phyloP scores from a whole-genome alignment of 2,329 filamentous ascomycete genomes.

The Knufia petricola region DNA sequence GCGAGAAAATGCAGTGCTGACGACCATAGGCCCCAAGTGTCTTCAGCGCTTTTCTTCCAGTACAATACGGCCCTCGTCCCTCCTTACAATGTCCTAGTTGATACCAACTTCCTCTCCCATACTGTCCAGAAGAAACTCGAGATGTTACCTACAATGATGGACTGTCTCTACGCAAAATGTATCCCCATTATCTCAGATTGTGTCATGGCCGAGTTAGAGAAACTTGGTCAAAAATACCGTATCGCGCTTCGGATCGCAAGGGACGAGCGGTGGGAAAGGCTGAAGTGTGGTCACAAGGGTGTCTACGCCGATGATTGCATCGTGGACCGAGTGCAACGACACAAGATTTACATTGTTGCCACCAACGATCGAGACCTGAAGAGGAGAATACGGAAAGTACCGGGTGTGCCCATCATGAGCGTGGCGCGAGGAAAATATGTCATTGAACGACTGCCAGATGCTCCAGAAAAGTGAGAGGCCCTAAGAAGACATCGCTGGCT shows the following conservation, averaged over 20 bases:
- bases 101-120: conserved; percentile 86
- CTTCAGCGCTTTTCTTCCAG: conserved; percentile 76
- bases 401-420: conserved; percentile 60
- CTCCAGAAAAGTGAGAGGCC: conserved; percentile 52
- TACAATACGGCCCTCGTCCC: conserved; percentile 80
- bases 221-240: conserved; percentile 78
- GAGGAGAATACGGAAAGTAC: conserved; percentile 72
- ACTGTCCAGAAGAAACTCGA: conserved; percentile 87
- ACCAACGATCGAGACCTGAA: conserved; percentile 66
- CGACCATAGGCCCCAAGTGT: conserved; percentile 56
- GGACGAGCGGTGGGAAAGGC: conserved; percentile 77
- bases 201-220: conserved; percentile 77
- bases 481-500: too few species aligned
- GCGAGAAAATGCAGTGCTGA: conserved; percentile 4
- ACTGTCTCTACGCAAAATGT: conserved; percentile 84
- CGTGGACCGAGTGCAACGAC: conserved; percentile 61
- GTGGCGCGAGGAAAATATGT: conserved; percentile 86
- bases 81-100: conserved; percentile 70
- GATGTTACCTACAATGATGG: conserved; percentile 81
- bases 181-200: conserved; percentile 79
- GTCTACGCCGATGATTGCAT: conserved; percentile 81
- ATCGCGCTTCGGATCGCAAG: conserved; percentile 77
- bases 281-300: conserved; percentile 85
- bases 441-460: conserved; percentile 82
- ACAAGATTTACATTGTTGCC: conserved; percentile 68